Conservation (phyloP, 441 rosid species). For the Viola pubescens region DNA sequence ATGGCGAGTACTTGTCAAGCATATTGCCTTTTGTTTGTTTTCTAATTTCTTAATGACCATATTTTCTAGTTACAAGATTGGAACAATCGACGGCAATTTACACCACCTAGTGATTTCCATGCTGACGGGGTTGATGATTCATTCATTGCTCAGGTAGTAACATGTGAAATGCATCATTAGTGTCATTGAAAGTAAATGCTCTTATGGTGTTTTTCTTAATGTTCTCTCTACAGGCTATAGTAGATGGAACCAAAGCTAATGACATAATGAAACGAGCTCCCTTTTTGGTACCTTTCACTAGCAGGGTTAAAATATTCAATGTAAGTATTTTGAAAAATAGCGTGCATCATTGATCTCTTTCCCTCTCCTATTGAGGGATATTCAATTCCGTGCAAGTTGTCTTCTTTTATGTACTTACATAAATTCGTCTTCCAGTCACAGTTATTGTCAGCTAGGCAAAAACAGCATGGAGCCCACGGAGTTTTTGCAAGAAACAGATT, state of each 20-base stretch:
- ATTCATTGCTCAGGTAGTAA: slow-evolving; percentile 85
- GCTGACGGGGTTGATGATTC: slow-evolving; percentile 84
- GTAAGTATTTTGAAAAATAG: slow-evolving; percentile 42
- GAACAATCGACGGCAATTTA: slow-evolving; percentile 82
- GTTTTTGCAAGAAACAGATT: slow-evolving; percentile 79
- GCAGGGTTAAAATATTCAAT: slow-evolving; percentile 90
- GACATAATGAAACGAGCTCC: slow-evolving; percentile 96
- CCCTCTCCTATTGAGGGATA: background rate
- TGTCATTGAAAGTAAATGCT: background rate
- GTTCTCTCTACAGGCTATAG: slow-evolving; percentile 51
- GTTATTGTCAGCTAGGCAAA: slow-evolving; percentile 64
- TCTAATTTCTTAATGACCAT: slow-evolving; percentile 18
- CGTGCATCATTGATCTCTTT: background rate
- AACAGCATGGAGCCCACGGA: slow-evolving; percentile 57
- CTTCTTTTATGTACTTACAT: slow-evolving; percentile 2
- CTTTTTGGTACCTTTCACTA: slow-evolving; percentile 89
- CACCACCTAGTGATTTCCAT: slow-evolving; percentile 80
- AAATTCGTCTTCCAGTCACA: slow-evolving; percentile 53
- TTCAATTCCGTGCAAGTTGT: background rate
- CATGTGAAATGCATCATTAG: slow-evolving; percentile 19
- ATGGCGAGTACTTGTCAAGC: background rate
- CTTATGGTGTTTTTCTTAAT: slow-evolving; percentile 19
- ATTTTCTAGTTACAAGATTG: slow-evolving; percentile 85
- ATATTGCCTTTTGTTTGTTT: slow-evolving; percentile 1
- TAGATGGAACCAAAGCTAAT: slow-evolving; percentile 84